A percentile compares a stretch with the other conserved stretches of the same genome.
Evolutionary conservation across 192 early-diverging fungal species (phyloP).

Genomic region (Chytriomyces sp.): DNA sequence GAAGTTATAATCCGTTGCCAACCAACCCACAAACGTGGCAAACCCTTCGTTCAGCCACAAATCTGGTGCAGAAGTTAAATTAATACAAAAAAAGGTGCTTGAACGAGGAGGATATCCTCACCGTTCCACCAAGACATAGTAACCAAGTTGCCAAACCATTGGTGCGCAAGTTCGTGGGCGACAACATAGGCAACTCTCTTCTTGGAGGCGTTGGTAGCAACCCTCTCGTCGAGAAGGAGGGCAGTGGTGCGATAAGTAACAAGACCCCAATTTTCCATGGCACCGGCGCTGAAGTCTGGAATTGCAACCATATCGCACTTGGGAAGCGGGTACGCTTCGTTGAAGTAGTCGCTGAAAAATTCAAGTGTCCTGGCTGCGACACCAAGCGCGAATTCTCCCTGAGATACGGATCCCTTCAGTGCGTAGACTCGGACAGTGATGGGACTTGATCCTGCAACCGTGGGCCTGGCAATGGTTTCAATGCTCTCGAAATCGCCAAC

Average conservation of each 20-base stretch:
- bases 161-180: slow-evolving; percentile 80
- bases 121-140: slow-evolving; percentile 97
- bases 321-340: slow-evolving; percentile 84
- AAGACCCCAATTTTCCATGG: slow-evolving; percentile 98
- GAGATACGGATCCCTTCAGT: slow-evolving; percentile 70
- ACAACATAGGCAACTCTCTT: slow-evolving; percentile 84
- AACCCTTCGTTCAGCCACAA: slow-evolving; percentile 98
- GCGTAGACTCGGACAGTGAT: slow-evolving; percentile 86
- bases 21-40: slow-evolving; percentile 91
- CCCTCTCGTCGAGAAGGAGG: slow-evolving; percentile 80
- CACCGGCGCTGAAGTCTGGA: slow-evolving; percentile 77
- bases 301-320: slow-evolving; percentile 76
- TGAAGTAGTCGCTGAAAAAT: slow-evolving; percentile 84
- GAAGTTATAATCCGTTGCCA: slow-evolving; percentile 86
- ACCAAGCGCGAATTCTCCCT: slow-evolving; percentile 79
- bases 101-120: slow-evolving; percentile 65
- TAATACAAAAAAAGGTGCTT: background rate
- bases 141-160: slow-evolving; percentile 89
- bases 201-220: slow-evolving; percentile 71
- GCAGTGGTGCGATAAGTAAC: slow-evolving; percentile 84
- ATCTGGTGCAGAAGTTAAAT: slow-evolving; percentile 70
- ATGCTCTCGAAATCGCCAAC: slow-evolving; percentile 92
- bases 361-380: slow-evolving; percentile 77
- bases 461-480: slow-evolving; percentile 72
- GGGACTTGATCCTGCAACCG: slow-evolving; percentile 60